Base-by-base conservation (phyloP, 805 yeast genomes). In the Lachancea sp. region DNA sequence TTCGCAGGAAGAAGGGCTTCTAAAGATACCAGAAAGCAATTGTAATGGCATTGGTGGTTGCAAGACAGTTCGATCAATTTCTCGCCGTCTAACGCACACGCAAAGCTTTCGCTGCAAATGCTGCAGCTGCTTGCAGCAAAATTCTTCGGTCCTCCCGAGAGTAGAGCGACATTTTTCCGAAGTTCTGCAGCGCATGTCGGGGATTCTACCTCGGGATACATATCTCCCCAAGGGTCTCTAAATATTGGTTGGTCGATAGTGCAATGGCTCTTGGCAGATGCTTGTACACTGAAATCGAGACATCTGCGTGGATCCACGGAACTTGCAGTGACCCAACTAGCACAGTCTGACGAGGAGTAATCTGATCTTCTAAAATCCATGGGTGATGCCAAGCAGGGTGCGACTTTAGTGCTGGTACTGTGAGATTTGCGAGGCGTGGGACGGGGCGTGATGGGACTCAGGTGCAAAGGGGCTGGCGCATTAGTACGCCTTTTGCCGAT, bases 61-160 rank as follows among this genome's bases (percentile, higher is more conserved):
- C 79, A 74, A 1, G 65, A 50, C 36, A 74, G 49, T 29, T 68
- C 71, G 3, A 75, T 45, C 0, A 69, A 49, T 29, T 62, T 67
- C 57, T 76, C 80, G 11, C 74, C 76, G 8, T 56, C 53, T 31
- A 74, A 63, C 12, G 65, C 59, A 37, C 60, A 61, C 2, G 63
- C 57, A 32, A 75, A 53, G 3, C 67, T 59, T 46, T 75, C 79
- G 12, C 66, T 65, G 54, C 81, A 76, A 33, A 74, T 62, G 12
- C 69, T 64, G 51, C 80, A 75, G 2, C 27, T 41, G 29, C 58
- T 62, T 18, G 62, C 58, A 3, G 55, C 35, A 38, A 49, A 61
- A 25, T 56, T 57, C 44, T 59, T 61, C 12, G 57, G 52, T 20
- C 56, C 58, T 20, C 56, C 58, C 4, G 49, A 49, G 3, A 46